These are phyloP conservation scores for Zhuliangozyma blackwelliae DNA, from an alignment of 1,139 yeast genomes.

Conservation along the genomic window DNA sequence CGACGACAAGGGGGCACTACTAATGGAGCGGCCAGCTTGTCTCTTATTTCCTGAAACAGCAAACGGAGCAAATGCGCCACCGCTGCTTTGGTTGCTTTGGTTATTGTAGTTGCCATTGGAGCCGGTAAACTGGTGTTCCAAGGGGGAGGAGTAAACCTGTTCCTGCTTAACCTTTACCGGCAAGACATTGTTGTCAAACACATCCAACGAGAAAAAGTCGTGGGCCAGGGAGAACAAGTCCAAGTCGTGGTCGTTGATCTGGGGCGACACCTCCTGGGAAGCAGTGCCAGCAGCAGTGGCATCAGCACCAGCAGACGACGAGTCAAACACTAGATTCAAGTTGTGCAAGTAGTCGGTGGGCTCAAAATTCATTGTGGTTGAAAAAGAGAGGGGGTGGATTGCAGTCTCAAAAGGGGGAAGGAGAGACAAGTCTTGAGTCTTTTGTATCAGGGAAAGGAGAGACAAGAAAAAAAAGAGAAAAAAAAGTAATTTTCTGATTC, in stretches of 20 bases:
- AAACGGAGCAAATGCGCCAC: too few species aligned
- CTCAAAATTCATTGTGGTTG: constrained; percentile 33
- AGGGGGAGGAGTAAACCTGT: constrained; percentile 3
- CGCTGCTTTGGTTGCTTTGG: not conserved
- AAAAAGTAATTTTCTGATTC: too few species aligned
- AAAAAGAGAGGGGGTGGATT: too few species aligned
- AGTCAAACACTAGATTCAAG: constrained; percentile 32
- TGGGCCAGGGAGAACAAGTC: constrained; percentile 38
- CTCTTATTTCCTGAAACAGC: too few species aligned
- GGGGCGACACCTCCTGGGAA: constrained; percentile 17
- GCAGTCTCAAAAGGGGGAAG: too few species aligned
- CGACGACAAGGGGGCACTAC: not conserved
- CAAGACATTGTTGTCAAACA: constrained; percentile 19
- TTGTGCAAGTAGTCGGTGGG: constrained; percentile 42
- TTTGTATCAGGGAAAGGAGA: too few species aligned
- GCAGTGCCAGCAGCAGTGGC: too few species aligned
- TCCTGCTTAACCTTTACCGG: constrained; percentile 12
- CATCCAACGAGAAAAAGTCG: constrained; percentile 48
- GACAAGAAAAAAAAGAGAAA: too few species aligned
- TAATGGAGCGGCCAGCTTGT: too few species aligned
- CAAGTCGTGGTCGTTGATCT: constrained; percentile 32
- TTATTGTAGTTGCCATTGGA: not conserved
- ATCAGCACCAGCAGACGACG: constrained; percentile 5
- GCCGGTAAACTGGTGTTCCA: constrained; percentile 6
- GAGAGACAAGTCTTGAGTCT: too few species aligned